Percentiles rank a stretch among this genome's conserved stretches.
phyloP scores from a whole-genome alignment of 306 rosid genomes.

The Ochetophila trinervis region DNA sequence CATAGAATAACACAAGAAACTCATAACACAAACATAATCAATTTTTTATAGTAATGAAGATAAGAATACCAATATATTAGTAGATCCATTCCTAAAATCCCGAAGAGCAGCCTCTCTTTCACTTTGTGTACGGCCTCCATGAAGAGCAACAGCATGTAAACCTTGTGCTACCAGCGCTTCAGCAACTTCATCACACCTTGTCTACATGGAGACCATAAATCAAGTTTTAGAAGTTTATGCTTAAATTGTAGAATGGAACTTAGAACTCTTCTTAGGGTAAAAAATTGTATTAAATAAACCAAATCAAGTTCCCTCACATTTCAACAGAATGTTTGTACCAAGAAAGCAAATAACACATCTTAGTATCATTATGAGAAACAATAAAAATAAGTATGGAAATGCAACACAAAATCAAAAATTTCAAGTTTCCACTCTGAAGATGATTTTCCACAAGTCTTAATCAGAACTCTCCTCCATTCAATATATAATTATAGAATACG shows the following conservation, averaged over 20 bases:
- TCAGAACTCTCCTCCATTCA: not conserved
- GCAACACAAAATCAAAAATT: constrained; percentile 1
- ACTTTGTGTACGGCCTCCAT: constrained; percentile 81
- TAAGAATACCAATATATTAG: constrained; percentile 66
- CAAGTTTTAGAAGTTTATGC: not conserved
- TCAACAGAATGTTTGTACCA: no score
- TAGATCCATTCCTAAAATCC: constrained; percentile 68
- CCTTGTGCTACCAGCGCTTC: constrained; percentile 86
- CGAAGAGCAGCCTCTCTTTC: constrained; percentile 86
- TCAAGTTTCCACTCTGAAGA: not conserved
- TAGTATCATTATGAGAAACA: not conserved
- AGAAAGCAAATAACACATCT: not conserved
- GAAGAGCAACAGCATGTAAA: constrained; percentile 81
- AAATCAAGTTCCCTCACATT: not conserved
- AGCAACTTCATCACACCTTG: constrained; percentile 76
- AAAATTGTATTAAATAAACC: not conserved
- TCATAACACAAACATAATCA: not conserved
- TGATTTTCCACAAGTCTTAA: constrained; percentile 5
- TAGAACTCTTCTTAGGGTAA: not conserved
- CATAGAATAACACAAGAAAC: not conserved
- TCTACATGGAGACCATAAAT: constrained; percentile 44
- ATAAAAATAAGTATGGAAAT: not conserved
- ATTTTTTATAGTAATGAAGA: not conserved
- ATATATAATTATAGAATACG: not conserved
- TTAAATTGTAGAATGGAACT: not conserved